Evolutionary conservation across 495 filamentous ascomycete genomes (phyloP).

Genomic region (Margaritispora aquatica): DNA sequence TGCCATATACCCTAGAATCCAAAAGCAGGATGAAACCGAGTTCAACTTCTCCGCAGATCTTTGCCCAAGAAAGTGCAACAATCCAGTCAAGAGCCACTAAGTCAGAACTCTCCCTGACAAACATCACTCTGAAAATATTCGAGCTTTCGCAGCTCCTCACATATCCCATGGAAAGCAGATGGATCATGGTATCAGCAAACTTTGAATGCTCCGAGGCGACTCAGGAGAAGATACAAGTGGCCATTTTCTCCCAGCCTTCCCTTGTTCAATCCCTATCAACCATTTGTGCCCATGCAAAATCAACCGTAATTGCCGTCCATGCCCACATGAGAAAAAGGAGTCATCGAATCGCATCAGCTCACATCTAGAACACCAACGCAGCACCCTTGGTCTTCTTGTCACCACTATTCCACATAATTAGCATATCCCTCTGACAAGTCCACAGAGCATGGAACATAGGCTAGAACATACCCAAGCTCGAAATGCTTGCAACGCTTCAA

Average conservation of each 20-base stretch:
- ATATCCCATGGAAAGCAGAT: background rate
- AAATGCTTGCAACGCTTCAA: constrained; percentile 99
- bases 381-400: constrained; percentile 99
- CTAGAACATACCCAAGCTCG: constrained; percentile 81
- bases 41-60: no score
- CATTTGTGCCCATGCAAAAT: constrained; percentile 23
- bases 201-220: constrained; percentile 23
- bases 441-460: background rate
- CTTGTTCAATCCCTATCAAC: constrained; percentile 18
- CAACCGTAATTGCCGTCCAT: constrained; percentile 16
- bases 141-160: background rate
- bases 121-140: no score
- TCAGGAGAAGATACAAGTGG: constrained; percentile 20
- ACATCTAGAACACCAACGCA: constrained; percentile 87
- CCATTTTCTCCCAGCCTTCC: constrained; percentile 14
- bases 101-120: no score
- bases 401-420: constrained; percentile 58
- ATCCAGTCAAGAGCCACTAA: no score
- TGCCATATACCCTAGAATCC: no score
- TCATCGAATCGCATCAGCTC: constrained; percentile 9
- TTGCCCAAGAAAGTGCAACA: no score
- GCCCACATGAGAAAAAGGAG: constrained; percentile 15
- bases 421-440: background rate
- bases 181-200: constrained; percentile 19
- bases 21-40: no score